Conservation (phyloP, 2,329 filamentous ascomycete species). For the Pseudogymnoascus sp. region DNA sequence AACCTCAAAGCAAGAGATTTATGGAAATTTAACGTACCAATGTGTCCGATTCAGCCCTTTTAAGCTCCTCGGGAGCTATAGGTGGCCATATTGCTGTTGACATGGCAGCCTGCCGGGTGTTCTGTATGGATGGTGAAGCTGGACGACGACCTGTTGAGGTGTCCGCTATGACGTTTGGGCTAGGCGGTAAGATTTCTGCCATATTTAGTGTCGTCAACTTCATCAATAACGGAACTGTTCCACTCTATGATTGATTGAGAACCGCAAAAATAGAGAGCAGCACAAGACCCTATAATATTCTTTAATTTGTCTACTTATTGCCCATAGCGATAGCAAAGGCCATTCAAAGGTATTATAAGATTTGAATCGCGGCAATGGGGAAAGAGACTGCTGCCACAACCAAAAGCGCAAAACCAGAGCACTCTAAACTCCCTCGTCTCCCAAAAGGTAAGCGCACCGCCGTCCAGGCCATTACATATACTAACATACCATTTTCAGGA, state of each 20-base stretch:
- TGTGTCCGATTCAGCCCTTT: constrained; percentile 25
- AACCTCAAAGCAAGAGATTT: neutral
- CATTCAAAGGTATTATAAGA: neutral
- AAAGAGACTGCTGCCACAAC: neutral
- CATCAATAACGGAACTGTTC: neutral
- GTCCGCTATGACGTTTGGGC: constrained; percentile 4
- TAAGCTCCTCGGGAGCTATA: constrained; percentile 20
- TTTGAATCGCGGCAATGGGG: neutral
- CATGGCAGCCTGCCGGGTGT: constrained; percentile 13
- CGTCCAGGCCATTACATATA: neutral
- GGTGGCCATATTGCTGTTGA: constrained; percentile 23
- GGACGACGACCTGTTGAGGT: neutral
- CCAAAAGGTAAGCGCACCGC: constrained; percentile 14
- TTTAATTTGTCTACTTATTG: neutral
- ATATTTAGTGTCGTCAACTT: neutral
- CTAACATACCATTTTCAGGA: constrained; percentile 15
- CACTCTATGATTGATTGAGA: neutral
- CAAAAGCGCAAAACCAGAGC: constrained; percentile 15
- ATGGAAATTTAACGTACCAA: constrained; percentile 17
- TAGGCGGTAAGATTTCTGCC: constrained; percentile 3
- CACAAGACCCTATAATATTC: neutral
- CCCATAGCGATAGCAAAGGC: neutral
- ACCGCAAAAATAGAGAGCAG: neutral
- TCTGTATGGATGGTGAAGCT: constrained; percentile 5
- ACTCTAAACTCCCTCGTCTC: constrained; percentile 19